phyloP scores from a whole-genome alignment of 1,284 basidiomycete species.

The Pholiota adiposa region DNA sequence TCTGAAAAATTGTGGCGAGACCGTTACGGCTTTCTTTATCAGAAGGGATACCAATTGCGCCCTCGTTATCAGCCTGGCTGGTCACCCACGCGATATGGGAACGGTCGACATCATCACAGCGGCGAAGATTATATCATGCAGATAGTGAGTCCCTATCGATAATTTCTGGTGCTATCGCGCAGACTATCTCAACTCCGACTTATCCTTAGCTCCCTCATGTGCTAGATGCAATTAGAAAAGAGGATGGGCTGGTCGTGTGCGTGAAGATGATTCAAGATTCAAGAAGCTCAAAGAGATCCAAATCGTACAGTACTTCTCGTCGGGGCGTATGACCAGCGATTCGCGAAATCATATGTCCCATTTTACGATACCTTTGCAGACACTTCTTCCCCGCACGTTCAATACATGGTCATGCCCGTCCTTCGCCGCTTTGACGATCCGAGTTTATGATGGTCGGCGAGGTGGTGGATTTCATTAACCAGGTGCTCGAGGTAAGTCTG shows the following conservation, averaged over 20 bases:
- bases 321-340: constrained; percentile 22
- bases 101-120: constrained; percentile 23
- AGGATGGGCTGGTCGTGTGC: constrained; percentile 29
- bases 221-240: constrained; percentile 25
- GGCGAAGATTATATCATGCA: constrained; percentile 31
- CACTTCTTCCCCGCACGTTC: constrained; percentile 21
- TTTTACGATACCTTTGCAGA: constrained; percentile 32
- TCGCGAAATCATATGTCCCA: constrained; percentile 35
- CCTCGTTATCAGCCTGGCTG: constrained; percentile 34
- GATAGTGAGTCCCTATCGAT: constrained; percentile 21
- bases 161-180: neutral
- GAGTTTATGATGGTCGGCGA: constrained; percentile 32
- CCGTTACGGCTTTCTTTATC: constrained; percentile 27
- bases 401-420: constrained; percentile 34
- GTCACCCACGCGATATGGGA: constrained; percentile 29
- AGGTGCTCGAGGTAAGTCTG: constrained; percentile 31
- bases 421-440: constrained; percentile 32
- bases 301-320: constrained; percentile 26
- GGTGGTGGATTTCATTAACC: constrained; percentile 35
- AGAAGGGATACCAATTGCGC: constrained; percentile 33
- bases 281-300: constrained; percentile 24
- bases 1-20: constrained; percentile 32
- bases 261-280: constrained; percentile 28
- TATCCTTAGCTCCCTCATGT: constrained; percentile 25
- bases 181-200: neutral